Evolutionary conservation across 169 alveolate genomes (phyloP).

Genomic region (Plasmodium knowlesi): DNA sequence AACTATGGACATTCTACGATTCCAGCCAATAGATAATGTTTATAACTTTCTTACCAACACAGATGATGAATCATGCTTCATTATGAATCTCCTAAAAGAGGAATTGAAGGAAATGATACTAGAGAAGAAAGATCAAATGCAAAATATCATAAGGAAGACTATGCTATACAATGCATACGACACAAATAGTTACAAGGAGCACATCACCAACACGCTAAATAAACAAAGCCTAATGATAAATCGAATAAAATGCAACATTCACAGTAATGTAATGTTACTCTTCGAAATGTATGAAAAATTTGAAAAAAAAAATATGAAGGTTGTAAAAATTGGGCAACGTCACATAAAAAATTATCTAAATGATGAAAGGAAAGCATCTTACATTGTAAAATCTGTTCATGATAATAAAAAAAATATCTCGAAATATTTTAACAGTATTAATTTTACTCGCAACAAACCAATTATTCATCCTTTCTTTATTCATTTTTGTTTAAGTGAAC

Average conservation of each 20-base stretch:
- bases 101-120: constrained; percentile 51
- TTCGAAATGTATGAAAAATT: constrained; percentile 35
- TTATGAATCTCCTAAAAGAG: constrained; percentile 36
- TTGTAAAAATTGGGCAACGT: constrained; percentile 27
- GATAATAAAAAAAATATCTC: constrained; percentile 24
- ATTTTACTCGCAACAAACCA: constrained; percentile 74
- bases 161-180: constrained; percentile 12
- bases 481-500: constrained; percentile 46
- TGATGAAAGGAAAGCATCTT: constrained; percentile 7
- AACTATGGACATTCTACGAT: constrained; percentile 54
- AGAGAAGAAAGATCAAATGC: constrained; percentile 66
- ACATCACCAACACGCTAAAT: constrained; percentile 29
- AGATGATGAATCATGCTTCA: constrained; percentile 66
- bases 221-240: constrained; percentile 46
- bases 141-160: constrained; percentile 34
- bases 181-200: constrained; percentile 45
- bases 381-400: constrained; percentile 35
- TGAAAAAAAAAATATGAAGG: constrained; percentile 39
- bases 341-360: constrained; percentile 27
- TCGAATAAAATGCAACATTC: constrained; percentile 31
- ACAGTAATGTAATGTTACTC: constrained; percentile 11
- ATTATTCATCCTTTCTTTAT: constrained; percentile 72
- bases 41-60: constrained; percentile 22
- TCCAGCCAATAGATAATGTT: constrained; percentile 12
- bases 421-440: constrained; percentile 45